Percentiles rank a stretch among this genome's conserved stretches.
These are phyloP conservation scores for Cucurbita pepo DNA, from an alignment of 306 rosid species.

Conservation along the genomic window DNA sequence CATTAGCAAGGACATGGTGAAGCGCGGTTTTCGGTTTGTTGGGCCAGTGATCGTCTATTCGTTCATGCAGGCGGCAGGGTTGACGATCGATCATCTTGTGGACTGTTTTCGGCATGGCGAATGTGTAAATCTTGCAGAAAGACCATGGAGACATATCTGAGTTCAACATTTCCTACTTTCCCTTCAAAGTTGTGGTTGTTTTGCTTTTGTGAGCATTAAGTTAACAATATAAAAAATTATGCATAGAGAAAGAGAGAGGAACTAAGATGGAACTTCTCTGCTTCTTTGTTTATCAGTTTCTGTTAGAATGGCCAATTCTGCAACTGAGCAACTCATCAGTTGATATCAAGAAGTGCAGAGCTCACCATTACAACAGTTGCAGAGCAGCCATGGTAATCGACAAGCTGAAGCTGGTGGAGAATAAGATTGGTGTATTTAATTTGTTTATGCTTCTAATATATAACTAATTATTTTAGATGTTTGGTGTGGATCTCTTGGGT, in stretches of 20 bases:
- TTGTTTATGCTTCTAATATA: constrained; percentile 2
- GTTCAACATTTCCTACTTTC: not conserved
- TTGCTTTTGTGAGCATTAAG: not conserved
- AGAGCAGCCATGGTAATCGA: not conserved
- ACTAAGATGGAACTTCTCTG: not conserved
- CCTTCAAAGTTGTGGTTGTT: not conserved
- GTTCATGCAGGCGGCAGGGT: constrained; percentile 95
- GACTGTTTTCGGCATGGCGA: constrained; percentile 72
- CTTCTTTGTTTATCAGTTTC: not conserved
- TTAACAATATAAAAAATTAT: not conserved
- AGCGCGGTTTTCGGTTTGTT: constrained; percentile 62
- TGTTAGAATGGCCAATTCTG: not conserved
- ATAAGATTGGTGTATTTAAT: constrained; percentile 1
- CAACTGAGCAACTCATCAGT: not conserved
- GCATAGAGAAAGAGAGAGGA: not conserved
- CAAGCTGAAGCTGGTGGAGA: not conserved
- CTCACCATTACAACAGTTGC: not conserved
- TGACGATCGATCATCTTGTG: constrained; percentile 80
- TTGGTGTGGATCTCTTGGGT: not conserved
- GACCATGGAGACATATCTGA: constrained; percentile 98
- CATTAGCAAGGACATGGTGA: constrained; percentile 76
- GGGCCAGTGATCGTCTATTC: constrained; percentile 93
- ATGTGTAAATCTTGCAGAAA: constrained; percentile 83
- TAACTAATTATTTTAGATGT: not conserved
- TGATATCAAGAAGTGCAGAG: not conserved